Base-by-base conservation (phyloP, 139 green algal genomes). In the Dunaliella primolecta region DNA sequence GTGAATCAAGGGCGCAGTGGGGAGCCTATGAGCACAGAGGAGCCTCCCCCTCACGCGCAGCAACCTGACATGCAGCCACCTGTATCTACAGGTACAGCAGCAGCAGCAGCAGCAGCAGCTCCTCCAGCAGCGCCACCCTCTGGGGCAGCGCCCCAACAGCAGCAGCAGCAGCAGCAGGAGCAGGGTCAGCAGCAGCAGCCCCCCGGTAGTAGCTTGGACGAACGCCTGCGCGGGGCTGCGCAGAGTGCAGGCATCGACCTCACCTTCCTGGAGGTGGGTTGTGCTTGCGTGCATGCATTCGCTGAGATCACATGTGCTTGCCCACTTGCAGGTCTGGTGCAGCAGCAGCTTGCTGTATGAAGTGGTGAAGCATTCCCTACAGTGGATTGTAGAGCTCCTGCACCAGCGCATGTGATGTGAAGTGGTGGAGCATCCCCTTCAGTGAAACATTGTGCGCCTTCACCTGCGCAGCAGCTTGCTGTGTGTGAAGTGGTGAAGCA, bases 201-300 rank as follows among this genome's bases (percentile, higher is more conserved):
- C 20, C 11, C 72, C 29, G 82, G 57, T 1, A 27, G 15, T 21
- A 75, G 29, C 23, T 24, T 90, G 57, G 82, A 90, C 3, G 72
- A 80, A 0, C 83, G 78, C 2, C 32, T 92, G 56, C 74, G 85
- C 0, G 55, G 87, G 7, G 87, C 85, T 3, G 89, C 89, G 20
- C 0, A n/a, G 78, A 78, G 56, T 29, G 78, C 92, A 36, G 93
- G 93, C 57, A 95, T 98, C 34, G 95, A 98, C 85, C 77, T 91
- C 1, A 87, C 92, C 2, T 96, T 98, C 88, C 86, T 97, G 30
- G 91, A 94, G 74, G 46, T 64, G 46, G 46, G 46, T 15, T 15
- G 46, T 64, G n/a, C n/a, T n/a, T n/a, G n/a, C n/a, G n/a, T n/a
- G n/a, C n/a, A n/a, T n/a, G n/a, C n/a, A n/a, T n/a, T n/a, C n/a